phyloP scores from a whole-genome alignment of 2,329 filamentous ascomycete species.

The Dactylellina haptotyla region DNA sequence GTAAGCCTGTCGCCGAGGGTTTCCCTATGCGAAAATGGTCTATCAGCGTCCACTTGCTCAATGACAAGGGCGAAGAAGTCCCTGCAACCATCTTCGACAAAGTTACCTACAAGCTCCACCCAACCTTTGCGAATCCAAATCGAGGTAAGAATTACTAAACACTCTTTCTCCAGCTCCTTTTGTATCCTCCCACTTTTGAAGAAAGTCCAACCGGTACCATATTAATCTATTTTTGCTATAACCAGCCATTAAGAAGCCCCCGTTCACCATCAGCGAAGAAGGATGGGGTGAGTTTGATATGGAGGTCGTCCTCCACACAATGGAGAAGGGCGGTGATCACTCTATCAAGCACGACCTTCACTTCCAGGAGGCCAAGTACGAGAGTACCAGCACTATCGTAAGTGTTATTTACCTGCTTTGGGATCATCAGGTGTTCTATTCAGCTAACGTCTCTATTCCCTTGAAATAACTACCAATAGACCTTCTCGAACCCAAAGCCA shows the following conservation, averaged over 20 bases:
- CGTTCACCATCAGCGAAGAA: constrained; percentile 90
- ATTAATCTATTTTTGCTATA: no score
- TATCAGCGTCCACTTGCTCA: constrained; percentile 83
- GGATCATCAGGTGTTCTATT: constrained; percentile 11
- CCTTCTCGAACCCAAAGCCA: constrained; percentile 92
- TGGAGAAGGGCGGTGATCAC: constrained; percentile 85
- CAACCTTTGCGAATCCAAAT: constrained; percentile 85
- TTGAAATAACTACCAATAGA: constrained; percentile 63
- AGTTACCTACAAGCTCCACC: constrained; percentile 90
- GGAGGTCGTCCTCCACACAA: constrained; percentile 81
- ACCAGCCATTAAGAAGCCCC: constrained; percentile 80
- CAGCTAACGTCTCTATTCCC: constrained; percentile 7
- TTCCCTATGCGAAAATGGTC: constrained; percentile 95
- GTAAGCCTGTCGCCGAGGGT: constrained; percentile 79
- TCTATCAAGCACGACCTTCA: constrained; percentile 88
- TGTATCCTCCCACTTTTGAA: background rate
- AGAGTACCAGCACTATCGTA: constrained; percentile 79
- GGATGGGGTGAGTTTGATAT: constrained; percentile 99
- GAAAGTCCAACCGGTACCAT: background rate
- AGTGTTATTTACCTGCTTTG: constrained; percentile 58
- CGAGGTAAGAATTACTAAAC: constrained; percentile 73
- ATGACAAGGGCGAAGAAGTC: constrained; percentile 85
- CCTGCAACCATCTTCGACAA: constrained; percentile 83
- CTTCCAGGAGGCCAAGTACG: constrained; percentile 83
- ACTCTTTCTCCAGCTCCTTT: background rate